Percentiles rank a stretch among this genome's conserved stretches.
These are phyloP conservation scores for Syncephalastrum racemosum DNA, from an alignment of 371 early-diverging fungal species.

Conservation along the genomic window DNA sequence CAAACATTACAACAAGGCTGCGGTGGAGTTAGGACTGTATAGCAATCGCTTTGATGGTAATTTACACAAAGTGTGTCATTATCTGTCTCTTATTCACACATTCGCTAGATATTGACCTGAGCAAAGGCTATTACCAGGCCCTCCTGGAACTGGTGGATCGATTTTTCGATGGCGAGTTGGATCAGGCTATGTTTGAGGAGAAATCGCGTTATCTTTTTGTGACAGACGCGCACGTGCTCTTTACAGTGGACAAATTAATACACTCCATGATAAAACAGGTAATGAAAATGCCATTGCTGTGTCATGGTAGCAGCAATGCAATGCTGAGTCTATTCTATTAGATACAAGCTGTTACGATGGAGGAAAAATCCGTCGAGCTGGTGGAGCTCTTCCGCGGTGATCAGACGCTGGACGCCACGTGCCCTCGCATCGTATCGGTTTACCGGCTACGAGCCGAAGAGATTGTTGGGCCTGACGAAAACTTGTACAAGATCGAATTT, in stretches of 20 bases:
- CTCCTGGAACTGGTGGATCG: constrained; percentile 76
- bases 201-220: constrained; percentile 81
- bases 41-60: constrained; percentile 55
- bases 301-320: too few relatives aligned
- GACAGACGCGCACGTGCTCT: constrained; percentile 82
- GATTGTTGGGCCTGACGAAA: constrained; percentile 77
- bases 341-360: constrained; percentile 45
- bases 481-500: constrained; percentile 83
- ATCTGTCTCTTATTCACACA: background rate
- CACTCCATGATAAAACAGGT: constrained; percentile 82
- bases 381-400: constrained; percentile 35
- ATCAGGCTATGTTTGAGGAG: constrained; percentile 90
- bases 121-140: constrained; percentile 70
- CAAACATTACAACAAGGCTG: constrained; percentile 71
- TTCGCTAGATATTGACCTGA: constrained; percentile 46
- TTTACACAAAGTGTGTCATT: background rate
- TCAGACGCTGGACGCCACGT: constrained; percentile 19
- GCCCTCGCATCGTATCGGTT: constrained; percentile 36
- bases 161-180: constrained; percentile 83
- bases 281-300: constrained; percentile 18
- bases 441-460: constrained; percentile 85
- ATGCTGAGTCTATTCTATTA: too few relatives aligned
- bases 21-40: constrained; percentile 80
- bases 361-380: constrained; percentile 45
- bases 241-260: constrained; percentile 87